phyloP scores from a whole-genome alignment of 192 early-diverging fungal genomes.

The Glomus cerebriforme region DNA sequence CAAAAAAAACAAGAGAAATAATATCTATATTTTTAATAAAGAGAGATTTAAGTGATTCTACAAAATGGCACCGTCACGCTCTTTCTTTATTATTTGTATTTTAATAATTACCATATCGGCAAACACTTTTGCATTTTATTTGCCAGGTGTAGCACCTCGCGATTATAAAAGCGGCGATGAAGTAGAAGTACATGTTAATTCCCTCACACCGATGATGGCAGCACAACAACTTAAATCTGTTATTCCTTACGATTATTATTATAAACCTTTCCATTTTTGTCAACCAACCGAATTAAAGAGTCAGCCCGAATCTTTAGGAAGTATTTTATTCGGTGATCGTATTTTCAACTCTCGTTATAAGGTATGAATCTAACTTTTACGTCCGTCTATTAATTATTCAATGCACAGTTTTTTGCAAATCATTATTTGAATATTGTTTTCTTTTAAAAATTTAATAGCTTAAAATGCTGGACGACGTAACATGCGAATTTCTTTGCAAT shows the following conservation, averaged over 20 bases:
- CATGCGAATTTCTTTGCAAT: conserved; percentile 70
- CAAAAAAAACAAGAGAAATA: no score
- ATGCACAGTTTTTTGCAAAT: background rate
- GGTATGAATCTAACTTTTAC: conserved; percentile 43
- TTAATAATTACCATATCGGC: conserved; percentile 3
- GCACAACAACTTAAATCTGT: conserved; percentile 68
- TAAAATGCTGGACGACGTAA: conserved; percentile 57
- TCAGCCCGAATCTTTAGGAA: conserved; percentile 82
- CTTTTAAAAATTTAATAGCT: conserved; percentile 48
- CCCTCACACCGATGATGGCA: conserved; percentile 74
- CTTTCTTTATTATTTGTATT: conserved; percentile 5
- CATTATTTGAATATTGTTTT: background rate
- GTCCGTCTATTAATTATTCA: background rate
- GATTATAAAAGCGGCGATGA: conserved; percentile 71
- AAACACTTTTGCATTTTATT: conserved; percentile 71
- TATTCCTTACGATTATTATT: conserved; percentile 88
- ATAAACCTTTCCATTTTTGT: conserved; percentile 87
- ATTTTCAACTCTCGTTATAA: conserved; percentile 82
- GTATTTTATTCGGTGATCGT: conserved; percentile 95
- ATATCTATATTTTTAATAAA: background rate
- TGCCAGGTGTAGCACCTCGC: conserved; percentile 90
- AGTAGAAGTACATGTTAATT: conserved; percentile 85
- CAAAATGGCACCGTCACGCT: background rate
- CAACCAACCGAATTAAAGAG: conserved; percentile 55
- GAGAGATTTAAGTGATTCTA: background rate